Base-by-base conservation (phyloP, 768 basidiomycete species). In the Rhizopogon vinicolor region DNA sequence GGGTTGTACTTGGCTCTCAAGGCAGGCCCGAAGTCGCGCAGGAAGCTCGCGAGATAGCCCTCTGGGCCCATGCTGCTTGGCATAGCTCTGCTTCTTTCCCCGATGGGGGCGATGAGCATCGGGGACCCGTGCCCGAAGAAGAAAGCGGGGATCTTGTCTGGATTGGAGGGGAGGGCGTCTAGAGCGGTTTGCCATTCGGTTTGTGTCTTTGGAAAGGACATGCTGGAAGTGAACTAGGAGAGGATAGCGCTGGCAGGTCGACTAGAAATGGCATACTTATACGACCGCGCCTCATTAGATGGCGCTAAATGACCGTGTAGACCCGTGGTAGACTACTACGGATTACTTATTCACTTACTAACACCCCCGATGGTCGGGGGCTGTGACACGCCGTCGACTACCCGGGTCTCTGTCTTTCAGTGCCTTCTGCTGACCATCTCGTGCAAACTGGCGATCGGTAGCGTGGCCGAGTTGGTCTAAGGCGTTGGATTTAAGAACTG, bases 401-500 rank as follows among this genome's bases (percentile, higher is more conserved):
- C 12, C 35, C 10, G 10, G 35, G 31, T 8, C 10, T 9, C 0
- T 12, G 35, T 10, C 35, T 37, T 37, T 37, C 35, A 3, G 35
- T 37, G 35, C 12, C 35, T 37, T 37, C 35, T 37, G 12, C 2
- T 13, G 35, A 37, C 12, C 12, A 12, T 12, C 35, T 13, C 5
- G 13, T 9, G 19, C 1, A 0, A 53, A 19, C 37, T 58, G 59
- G 37, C 56, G 69, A 63, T 74, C 59, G 78, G 78, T 77, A 83
- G 82, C 80, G 83, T 89, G 87, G 84, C 86, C 86, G 87, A 89
- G 87, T 86, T 75, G 87, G 86, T 87, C 85, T 87, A 89, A 88
- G 87, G 87, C 84, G 87, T 88, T 86, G 86, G 87, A 86, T 87
- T 89, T 89, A 89, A 88, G 87, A 60, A 22, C 53, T 29, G 33